Conservation (phyloP, 2,329 filamentous ascomycete species). For the Colletotrichum paranaense region DNA sequence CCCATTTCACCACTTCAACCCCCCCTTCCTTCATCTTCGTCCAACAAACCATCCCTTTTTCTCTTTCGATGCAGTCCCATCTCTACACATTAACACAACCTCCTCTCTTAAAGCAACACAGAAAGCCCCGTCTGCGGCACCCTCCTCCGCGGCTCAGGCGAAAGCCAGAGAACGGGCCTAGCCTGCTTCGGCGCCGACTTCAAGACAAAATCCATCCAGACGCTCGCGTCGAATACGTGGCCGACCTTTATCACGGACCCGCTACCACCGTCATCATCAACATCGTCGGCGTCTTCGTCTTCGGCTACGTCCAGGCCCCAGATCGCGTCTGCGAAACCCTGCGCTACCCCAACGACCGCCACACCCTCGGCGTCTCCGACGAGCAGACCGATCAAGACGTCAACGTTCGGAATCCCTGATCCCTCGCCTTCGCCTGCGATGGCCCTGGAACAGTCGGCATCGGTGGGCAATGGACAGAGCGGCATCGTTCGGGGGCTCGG, state of each 20-base stretch:
- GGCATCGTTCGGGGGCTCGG: background rate
- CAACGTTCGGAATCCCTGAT: background rate
- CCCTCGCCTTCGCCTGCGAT: background rate
- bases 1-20: no score
- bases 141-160: background rate
- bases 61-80: no score
- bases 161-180: background rate
- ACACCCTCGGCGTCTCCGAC: background rate
- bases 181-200: constrained; percentile 3
- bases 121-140: background rate
- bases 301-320: background rate
- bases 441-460: background rate
- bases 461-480: background rate
- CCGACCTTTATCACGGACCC: background rate
- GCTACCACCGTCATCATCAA: background rate
- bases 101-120: background rate
- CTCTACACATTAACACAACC: no score
- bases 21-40: no score
- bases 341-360: background rate
- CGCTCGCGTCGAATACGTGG: background rate
- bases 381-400: background rate
- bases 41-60: no score
- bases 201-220: background rate
- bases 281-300: background rate
- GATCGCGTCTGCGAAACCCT: background rate